These are phyloP conservation scores for Wickerhamomyces bovis DNA, from an alignment of 805 yeast genomes.

Conservation along the genomic window DNA sequence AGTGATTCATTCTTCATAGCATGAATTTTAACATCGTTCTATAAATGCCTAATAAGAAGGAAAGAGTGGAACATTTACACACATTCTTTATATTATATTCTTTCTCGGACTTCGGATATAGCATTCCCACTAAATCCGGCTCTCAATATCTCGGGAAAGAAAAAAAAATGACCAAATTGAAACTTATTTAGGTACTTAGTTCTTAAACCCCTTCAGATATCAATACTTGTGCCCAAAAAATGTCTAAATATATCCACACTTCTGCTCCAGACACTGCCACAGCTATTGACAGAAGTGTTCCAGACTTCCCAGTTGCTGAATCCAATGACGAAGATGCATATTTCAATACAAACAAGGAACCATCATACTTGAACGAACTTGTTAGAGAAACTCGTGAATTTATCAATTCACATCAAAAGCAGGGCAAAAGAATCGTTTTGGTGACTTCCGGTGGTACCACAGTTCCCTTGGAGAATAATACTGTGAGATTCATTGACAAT, in stretches of 20 bases:
- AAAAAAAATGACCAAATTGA: no score
- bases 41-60: no score
- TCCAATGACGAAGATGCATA: slow-evolving; percentile 66
- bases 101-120: no score
- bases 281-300: slow-evolving; percentile 76
- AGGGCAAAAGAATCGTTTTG: slow-evolving; percentile 53
- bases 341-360: slow-evolving; percentile 47
- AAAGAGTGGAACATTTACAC: no score
- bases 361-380: slow-evolving; percentile 5
- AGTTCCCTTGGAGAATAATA: slow-evolving; percentile 93
- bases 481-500: slow-evolving; percentile 94
- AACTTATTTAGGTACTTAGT: no score
- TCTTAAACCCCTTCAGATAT: no score
- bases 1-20: no score
- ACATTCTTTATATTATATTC: no score
- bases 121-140: no score
- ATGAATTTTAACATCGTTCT: no score
- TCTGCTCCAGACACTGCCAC: slow-evolving; percentile 61
- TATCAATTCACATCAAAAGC: neutral
- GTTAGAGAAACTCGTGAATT: neutral
- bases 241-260: slow-evolving; percentile 39
- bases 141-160: no score
- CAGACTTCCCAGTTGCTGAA: slow-evolving; percentile 74
- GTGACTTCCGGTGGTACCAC: slow-evolving; percentile 98
- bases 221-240: no score